These are phyloP conservation scores for Basipetospora chlamydospora DNA, from an alignment of 2,329 filamentous ascomycete genomes.

Conservation along the genomic window DNA sequence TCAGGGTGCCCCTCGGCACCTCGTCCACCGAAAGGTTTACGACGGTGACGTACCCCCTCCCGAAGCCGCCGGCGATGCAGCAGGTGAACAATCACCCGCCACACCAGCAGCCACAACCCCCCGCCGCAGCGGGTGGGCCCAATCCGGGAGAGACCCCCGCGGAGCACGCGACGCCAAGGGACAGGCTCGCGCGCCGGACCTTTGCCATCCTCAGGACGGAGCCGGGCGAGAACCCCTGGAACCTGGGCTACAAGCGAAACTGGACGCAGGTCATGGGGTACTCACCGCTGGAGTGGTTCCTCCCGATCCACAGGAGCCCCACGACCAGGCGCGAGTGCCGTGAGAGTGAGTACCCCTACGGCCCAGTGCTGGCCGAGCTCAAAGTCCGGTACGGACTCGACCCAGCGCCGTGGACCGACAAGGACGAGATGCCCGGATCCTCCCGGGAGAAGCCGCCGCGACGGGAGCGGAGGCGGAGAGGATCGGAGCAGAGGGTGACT, in stretches of 20 bases:
- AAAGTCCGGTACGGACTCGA: slow-evolving; percentile 21
- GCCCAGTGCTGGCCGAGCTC: slow-evolving; percentile 43
- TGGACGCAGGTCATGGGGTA: slow-evolving; percentile 69
- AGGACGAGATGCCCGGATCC: slow-evolving; percentile 2
- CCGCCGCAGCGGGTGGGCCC: no score
- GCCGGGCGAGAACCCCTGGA: slow-evolving; percentile 72
- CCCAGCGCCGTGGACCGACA: slow-evolving; percentile 4
- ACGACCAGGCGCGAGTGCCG: slow-evolving; percentile 53
- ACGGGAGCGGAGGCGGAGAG: slow-evolving; percentile 1
- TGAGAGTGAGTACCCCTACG: slow-evolving; percentile 54
- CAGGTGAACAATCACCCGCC: slow-evolving; percentile 4
- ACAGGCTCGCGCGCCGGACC: slow-evolving; percentile 39
- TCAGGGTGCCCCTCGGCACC: slow-evolving; percentile 47
- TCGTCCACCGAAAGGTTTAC: slow-evolving; percentile 25
- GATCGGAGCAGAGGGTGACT: not conserved
- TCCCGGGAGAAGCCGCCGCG: no score
- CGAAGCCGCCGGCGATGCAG: slow-evolving; percentile 13
- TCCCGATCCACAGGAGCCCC: slow-evolving; percentile 63
- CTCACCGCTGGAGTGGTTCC: slow-evolving; percentile 58
- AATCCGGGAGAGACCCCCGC: slow-evolving; percentile 8
- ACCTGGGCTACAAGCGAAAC: slow-evolving; percentile 56
- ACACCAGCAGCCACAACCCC: slow-evolving; percentile 6
- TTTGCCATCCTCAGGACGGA: slow-evolving; percentile 69
- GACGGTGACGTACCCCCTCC: slow-evolving; percentile 46
- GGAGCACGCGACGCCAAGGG: slow-evolving; percentile 15